Conservation (phyloP, 345 rosid genomes). For the Citrus sinensis region DNA sequence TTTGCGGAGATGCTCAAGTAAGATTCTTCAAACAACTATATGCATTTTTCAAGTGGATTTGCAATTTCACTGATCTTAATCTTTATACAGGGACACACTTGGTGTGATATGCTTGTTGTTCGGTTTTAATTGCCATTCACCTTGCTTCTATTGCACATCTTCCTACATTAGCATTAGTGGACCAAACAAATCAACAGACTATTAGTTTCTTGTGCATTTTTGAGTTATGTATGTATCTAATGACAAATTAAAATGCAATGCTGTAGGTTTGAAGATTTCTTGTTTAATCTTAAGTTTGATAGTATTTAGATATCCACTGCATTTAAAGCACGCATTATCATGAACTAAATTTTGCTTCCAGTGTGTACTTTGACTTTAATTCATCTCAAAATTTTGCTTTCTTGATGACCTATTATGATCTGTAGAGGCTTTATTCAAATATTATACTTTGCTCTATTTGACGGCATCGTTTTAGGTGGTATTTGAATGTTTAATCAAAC, state of each 20-base stretch:
- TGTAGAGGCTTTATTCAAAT: not conserved
- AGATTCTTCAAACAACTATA: constrained; percentile 7
- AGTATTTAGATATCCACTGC: not conserved
- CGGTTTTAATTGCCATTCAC: not conserved
- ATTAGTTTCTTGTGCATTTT: not conserved
- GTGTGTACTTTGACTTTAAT: not conserved
- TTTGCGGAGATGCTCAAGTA: constrained; percentile 99
- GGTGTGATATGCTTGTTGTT: not conserved
- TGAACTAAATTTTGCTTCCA: not conserved
- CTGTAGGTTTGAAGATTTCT: not conserved
- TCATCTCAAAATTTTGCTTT: not conserved
- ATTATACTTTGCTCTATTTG: not conserved
- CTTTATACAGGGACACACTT: not conserved
- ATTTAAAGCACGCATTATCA: not conserved
- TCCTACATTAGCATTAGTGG: not conserved
- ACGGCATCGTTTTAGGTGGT: not conserved
- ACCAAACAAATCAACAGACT: not conserved
- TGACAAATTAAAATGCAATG: not conserved
- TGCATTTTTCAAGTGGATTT: not conserved
- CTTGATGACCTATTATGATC: not conserved
- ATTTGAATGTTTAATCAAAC: not conserved
- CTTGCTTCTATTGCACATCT: not conserved
- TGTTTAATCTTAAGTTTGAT: not conserved
- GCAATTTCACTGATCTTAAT: not conserved
- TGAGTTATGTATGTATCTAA: not conserved